A percentile compares a stretch with the other conserved stretches of the same genome.
Evolutionary conservation across 78 protist species (phyloP).

Genomic region (Speleostelium caveatum): DNA sequence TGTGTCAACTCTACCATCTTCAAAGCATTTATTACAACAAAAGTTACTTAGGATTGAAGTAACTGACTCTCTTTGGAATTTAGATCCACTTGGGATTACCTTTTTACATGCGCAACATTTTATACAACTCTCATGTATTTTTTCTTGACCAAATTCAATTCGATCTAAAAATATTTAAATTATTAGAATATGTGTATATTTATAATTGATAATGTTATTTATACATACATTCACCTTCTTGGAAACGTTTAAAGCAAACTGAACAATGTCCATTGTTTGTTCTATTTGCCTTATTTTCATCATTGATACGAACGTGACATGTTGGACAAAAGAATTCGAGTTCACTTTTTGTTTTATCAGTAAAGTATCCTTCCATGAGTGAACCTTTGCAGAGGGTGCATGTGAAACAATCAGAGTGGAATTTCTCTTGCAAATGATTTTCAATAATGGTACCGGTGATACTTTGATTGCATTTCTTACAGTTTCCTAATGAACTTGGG

Average conservation of each 20-base stretch:
- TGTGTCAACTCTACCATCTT: slow-evolving; percentile 37
- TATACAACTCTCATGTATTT: slow-evolving; percentile 34
- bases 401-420: slow-evolving; percentile 34
- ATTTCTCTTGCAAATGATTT: not conserved
- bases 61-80: slow-evolving; percentile 19
- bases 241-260: slow-evolving; percentile 31
- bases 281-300: slow-evolving; percentile 8
- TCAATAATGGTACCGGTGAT: slow-evolving; percentile 4
- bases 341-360: slow-evolving; percentile 4
- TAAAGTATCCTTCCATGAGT: slow-evolving; percentile 18
- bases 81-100: not conserved
- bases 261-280: slow-evolving; percentile 26
- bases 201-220: not conserved
- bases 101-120: slow-evolving; percentile 36
- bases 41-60: slow-evolving; percentile 1
- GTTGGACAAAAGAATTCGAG: slow-evolving; percentile 28
- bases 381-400: not conserved
- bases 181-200: not conserved
- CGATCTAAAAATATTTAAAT: not conserved
- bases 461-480: slow-evolving; percentile 7
- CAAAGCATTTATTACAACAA: slow-evolving; percentile 26
- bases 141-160: slow-evolving; percentile 22
- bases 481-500: no score
- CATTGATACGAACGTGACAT: slow-evolving; percentile 47
- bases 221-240: slow-evolving; percentile 12